These are phyloP conservation scores for Scheffersomyces illinoinensis DNA, from an alignment of 1,139 yeast genomes.

Conservation along the genomic window DNA sequence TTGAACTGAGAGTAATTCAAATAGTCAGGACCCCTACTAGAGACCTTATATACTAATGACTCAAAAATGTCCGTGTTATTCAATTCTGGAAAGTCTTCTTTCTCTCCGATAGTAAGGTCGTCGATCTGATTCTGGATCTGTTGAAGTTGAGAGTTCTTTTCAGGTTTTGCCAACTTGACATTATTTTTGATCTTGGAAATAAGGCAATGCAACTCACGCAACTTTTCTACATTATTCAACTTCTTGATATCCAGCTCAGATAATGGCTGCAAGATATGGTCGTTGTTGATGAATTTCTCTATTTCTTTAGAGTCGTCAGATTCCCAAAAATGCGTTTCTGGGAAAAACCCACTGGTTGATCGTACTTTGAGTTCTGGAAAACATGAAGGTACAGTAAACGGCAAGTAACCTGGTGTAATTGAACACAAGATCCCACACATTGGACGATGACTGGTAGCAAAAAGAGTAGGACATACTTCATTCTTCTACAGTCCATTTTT, in stretches of 20 bases:
- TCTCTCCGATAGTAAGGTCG: not conserved
- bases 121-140: constrained; percentile 7
- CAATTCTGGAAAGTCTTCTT: not conserved
- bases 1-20: constrained; percentile 12
- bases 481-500: not conserved
- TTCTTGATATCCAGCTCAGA: constrained; percentile 24
- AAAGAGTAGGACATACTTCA: not conserved
- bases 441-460: not conserved
- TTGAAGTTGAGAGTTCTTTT: constrained; percentile 9
- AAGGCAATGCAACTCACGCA: constrained; percentile 23
- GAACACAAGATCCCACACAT: constrained; percentile 26
- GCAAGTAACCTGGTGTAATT: constrained; percentile 2
- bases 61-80: not conserved
- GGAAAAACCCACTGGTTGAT: not conserved
- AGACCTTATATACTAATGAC: constrained; percentile 8
- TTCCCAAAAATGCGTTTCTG: constrained; percentile 19
- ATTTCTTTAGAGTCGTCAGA: constrained; percentile 14
- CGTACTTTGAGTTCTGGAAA: not conserved
- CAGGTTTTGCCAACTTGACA: constrained; percentile 22
- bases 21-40: constrained; percentile 24
- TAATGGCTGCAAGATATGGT: constrained; percentile 16
- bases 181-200: constrained; percentile 29
- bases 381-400: not conserved
- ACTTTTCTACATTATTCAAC: constrained; percentile 23
- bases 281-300: constrained; percentile 15